Evolutionary conservation across 768 basidiomycete species (phyloP).

Genomic region (Daedalea quercina): DNA sequence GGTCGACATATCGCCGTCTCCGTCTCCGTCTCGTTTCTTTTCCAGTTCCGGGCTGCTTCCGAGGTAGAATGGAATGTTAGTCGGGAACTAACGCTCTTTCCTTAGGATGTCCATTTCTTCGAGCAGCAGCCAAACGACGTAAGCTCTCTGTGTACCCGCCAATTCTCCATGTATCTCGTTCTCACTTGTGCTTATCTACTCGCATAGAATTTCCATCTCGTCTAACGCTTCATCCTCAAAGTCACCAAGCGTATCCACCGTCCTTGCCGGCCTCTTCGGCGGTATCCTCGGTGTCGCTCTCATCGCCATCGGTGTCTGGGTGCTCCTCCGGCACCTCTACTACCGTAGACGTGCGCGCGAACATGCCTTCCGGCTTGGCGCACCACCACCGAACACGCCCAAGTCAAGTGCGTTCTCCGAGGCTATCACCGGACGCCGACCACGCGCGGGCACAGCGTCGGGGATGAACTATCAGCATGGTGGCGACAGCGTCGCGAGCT

Average conservation of each 20-base stretch:
- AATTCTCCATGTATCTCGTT: neutral
- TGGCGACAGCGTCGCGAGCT: neutral
- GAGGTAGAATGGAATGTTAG: too few relatives aligned
- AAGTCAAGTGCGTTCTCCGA: neutral
- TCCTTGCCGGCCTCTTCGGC: conserved; percentile 17
- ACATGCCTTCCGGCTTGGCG: conserved; percentile 16
- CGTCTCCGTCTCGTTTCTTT: neutral
- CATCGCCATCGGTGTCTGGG: conserved; percentile 8
- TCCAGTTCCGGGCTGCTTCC: too few relatives aligned
- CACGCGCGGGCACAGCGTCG: neutral
- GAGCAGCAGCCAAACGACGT: too few relatives aligned
- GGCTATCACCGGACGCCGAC: neutral
- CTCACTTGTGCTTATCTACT: neutral
- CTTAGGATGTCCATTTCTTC: too few relatives aligned
- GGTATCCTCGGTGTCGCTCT: conserved; percentile 14
- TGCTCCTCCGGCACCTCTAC: conserved; percentile 12
- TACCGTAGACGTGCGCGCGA: conserved; percentile 13
- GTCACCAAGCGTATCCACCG: conserved; percentile 3
- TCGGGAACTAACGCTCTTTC: too few relatives aligned
- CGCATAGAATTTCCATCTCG: neutral
- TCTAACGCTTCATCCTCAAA: conserved; percentile 6
- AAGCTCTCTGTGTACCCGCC: too few relatives aligned
- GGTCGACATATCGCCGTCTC: neutral
- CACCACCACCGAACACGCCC: conserved; percentile 8
- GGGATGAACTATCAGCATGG: neutral